Percentiles rank a stretch among this genome's conserved stretches.
phyloP scores from a whole-genome alignment of 169 alveolate species.

The Plasmodium yoelii region DNA sequence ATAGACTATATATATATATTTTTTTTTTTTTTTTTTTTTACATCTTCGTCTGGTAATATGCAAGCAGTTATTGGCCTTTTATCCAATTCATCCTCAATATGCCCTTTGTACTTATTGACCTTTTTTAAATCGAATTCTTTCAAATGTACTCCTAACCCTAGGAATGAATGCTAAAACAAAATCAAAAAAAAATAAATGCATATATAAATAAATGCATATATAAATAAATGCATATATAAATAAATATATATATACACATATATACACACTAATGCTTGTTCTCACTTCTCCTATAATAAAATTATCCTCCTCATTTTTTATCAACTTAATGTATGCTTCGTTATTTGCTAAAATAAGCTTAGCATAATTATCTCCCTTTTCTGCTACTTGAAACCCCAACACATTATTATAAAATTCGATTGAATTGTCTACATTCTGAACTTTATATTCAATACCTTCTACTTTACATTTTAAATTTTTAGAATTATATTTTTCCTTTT shows the following conservation, averaged over 20 bases:
- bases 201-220: neutral
- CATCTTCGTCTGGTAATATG: conserved; percentile 73
- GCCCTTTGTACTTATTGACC: conserved; percentile 42
- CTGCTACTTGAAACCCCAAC: conserved; percentile 24
- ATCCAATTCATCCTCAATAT: conserved; percentile 67
- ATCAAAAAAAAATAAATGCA: neutral
- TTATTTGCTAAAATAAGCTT: conserved; percentile 32
- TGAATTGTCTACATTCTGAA: conserved; percentile 35
- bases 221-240: neutral
- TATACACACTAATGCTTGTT: no score
- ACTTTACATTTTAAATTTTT: conserved; percentile 51
- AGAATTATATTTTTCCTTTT: conserved; percentile 13
- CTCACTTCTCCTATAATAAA: conserved; percentile 45
- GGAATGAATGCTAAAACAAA: conserved; percentile 45
- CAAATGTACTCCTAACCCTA: conserved; percentile 41
- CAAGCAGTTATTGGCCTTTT: conserved; percentile 71
- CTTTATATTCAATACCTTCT: conserved; percentile 74
- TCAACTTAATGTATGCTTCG: conserved; percentile 56
- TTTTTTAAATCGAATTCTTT: conserved; percentile 44
- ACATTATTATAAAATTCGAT: conserved; percentile 56
- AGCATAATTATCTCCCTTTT: conserved; percentile 26
- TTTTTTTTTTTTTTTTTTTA: conserved; percentile 1
- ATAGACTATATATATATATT: neutral
- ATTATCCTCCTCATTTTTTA: conserved; percentile 44
- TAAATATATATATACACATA: neutral